Percentiles rank a stretch among this genome's conserved stretches.
Evolutionary conservation across 805 yeast species (phyloP).

Genomic region (Barnettozyma californica): DNA sequence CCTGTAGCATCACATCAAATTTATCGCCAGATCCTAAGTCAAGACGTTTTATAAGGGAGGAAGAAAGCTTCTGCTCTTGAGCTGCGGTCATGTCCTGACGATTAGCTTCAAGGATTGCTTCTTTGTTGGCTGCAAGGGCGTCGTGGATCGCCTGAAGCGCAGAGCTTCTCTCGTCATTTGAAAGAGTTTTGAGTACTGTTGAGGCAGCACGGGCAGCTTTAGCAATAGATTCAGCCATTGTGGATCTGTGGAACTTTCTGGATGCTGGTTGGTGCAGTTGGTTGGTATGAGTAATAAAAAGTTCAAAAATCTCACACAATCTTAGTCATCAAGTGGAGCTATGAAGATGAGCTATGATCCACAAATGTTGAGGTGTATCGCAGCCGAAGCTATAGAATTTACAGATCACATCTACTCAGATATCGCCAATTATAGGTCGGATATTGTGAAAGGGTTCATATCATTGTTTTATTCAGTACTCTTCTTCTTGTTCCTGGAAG

Average conservation of each 20-base stretch:
- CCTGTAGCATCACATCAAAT: constrained; percentile 91
- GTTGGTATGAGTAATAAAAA: neutral
- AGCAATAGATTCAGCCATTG: constrained; percentile 69
- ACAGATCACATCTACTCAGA: neutral
- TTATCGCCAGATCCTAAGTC: constrained; percentile 81
- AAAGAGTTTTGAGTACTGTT: constrained; percentile 70
- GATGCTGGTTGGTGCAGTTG: too few relatives aligned
- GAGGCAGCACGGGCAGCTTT: constrained; percentile 78
- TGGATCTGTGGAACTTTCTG: neutral
- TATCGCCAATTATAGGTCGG: neutral
- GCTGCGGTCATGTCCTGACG: constrained; percentile 71
- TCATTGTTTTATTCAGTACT: constrained; percentile 22
- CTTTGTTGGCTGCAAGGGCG: constrained; percentile 54
- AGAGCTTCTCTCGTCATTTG: constrained; percentile 63
- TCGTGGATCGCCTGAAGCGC: constrained; percentile 73
- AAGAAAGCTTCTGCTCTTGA: constrained; percentile 49
- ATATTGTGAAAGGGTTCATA: neutral
- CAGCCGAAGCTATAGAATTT: too few relatives aligned
- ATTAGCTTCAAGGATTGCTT: constrained; percentile 67
- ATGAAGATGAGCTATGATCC: neutral
- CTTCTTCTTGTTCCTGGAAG: constrained; percentile 46
- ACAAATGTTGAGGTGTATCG: too few relatives aligned
- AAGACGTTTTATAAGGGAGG: constrained; percentile 74
- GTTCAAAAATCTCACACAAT: neutral
- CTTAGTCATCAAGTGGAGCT: neutral